phyloP scores from a whole-genome alignment of 140 eudicot genomes.

The Stevia rebaudiana region DNA sequence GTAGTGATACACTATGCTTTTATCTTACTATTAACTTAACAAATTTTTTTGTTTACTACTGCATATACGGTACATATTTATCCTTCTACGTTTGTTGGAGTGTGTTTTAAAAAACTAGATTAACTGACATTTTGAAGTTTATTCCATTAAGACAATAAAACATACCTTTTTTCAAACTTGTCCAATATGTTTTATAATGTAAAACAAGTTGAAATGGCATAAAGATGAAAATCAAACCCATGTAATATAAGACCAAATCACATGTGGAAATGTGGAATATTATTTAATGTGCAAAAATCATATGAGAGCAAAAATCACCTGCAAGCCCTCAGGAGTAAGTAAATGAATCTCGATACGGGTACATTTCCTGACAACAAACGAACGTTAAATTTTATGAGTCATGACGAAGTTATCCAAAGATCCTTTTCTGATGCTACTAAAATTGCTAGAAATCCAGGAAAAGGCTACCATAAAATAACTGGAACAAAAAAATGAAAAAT shows the following conservation, averaged over 20 bases:
- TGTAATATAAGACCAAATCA: background rate
- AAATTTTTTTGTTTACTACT: background rate
- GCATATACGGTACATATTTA: background rate
- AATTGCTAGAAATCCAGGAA: background rate
- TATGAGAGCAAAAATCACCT: slow-evolving; percentile 42
- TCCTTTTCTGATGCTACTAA: background rate
- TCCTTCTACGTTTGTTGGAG: background rate
- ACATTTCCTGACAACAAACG: slow-evolving; percentile 69
- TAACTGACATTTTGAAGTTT: background rate
- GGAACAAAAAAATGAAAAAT: background rate
- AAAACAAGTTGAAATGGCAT: background rate
- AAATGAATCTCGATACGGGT: slow-evolving; percentile 94
- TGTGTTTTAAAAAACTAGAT: background rate
- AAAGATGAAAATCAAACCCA: background rate
- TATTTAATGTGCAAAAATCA: background rate
- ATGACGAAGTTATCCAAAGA: background rate
- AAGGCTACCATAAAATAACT: background rate
- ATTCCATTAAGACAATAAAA: background rate
- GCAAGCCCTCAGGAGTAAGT: slow-evolving; percentile 81
- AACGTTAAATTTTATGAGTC: background rate
- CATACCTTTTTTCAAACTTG: background rate
- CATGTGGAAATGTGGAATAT: no score
- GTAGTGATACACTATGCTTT: background rate
- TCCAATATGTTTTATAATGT: background rate
- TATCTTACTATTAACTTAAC: background rate